Evolutionary conservation across 768 basidiomycete genomes (phyloP), one percentile per base, ranked within the genome.

Genomic region (Arthromyces matolae): DNA sequence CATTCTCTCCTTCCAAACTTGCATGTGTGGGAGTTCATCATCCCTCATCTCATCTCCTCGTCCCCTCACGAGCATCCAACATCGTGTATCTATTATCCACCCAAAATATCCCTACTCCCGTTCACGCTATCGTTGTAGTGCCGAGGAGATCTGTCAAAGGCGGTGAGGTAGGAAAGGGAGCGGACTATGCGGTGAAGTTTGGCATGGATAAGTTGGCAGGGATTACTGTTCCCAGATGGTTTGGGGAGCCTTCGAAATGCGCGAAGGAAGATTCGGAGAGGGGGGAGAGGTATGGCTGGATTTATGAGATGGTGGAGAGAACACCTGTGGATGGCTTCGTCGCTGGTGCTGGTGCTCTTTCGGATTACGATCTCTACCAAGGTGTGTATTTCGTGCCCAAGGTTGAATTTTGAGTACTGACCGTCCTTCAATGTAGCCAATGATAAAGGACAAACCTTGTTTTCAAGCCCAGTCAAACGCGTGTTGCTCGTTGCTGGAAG

Each of bases 1-100:
- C 79, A 80, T 49, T 75, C 76, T 9, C 68, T 80, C 1, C 60
- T 77, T 5, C 79, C 79, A 4, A 64, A 74, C 50, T 64, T 64
- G 51, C 60, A 61, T 7, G 73, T 80, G 72, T 80, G 79, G 78
- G 64, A 61, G 36, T 66, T 65, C 46, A 52, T 76, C 36, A 53
- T 77, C 22, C 71, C 78, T 0, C 59, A 63, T 51, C 63, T 77
- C 32, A 58, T 77, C 23, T 59, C 65, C 24, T 47, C 36, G 16
- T n/a, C n/a, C n/a, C n/a, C n/a, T n/a, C n/a, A 27, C 69, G 77
- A 16, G 75, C 77, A 7, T 64, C 67, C 25, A 76, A 79, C 54
- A 72, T 79, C 10, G 62, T 63, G 0, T 51, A 62, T 31, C 59
- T 78, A 19, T 64, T 79, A 32, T 42, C 63, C 4, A 55, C 52